Conservation (phyloP, 208 protist genomes). For the Strigomonas galati region DNA sequence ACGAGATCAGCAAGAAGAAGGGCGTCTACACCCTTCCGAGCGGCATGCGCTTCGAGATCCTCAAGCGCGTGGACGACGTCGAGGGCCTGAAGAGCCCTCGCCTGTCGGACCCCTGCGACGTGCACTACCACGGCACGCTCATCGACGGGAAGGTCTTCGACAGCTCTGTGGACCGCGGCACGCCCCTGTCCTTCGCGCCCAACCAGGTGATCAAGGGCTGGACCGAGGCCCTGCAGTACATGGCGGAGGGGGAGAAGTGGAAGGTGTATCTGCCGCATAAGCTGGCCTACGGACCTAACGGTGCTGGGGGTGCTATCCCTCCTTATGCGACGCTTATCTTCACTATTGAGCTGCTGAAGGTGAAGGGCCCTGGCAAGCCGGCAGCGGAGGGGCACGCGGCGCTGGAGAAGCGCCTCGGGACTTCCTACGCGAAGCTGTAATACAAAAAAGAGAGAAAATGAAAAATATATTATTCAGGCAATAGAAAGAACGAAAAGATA, state of each 20-base stretch:
- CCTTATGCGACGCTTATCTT: conserved; percentile 69
- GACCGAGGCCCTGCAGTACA: conserved; percentile 84
- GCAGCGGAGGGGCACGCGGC: conserved; percentile 43
- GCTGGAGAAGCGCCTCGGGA: conserved; percentile 55
- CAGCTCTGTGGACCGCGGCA: conserved; percentile 60
- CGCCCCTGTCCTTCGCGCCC: conserved; percentile 62
- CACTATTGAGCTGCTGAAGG: conserved; percentile 71
- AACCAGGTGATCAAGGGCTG: conserved; percentile 79
- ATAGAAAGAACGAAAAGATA: no score
- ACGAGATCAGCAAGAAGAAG: conserved; percentile 25
- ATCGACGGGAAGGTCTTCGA: conserved; percentile 77
- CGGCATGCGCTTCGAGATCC: conserved; percentile 74
- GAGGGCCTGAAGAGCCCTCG: conserved; percentile 34
- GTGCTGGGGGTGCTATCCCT: conserved; percentile 59
- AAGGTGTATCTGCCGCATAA: conserved; percentile 71
- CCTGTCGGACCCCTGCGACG: conserved; percentile 47
- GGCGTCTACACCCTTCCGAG: conserved; percentile 68
- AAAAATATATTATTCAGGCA: no score
- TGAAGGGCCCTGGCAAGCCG: conserved; percentile 53
- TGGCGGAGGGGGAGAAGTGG: conserved; percentile 85
- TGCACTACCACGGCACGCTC: conserved; percentile 82
- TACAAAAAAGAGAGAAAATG: no score
- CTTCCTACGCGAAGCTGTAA: no score
- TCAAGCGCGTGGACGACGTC: conserved; percentile 34
- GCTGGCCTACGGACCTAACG: conserved; percentile 71